Evolutionary conservation across 2,329 filamentous ascomycete genomes (phyloP).

Genomic region (Plectosphaerella plurivora): DNA sequence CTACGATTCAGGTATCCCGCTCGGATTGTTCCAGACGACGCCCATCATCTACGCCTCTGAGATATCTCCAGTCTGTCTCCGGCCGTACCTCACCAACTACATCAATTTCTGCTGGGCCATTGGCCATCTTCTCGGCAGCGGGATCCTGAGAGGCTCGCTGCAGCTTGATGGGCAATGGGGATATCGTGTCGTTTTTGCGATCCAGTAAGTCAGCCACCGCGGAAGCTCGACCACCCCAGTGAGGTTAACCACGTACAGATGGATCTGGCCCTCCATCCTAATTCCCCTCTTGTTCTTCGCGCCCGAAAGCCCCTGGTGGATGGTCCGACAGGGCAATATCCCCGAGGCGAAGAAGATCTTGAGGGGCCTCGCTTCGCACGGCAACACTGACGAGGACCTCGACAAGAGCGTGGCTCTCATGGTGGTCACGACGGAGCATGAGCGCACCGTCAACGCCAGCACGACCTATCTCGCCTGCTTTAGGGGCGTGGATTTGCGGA

Average conservation of each 20-base stretch:
- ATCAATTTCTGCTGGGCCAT: slow-evolving; percentile 47
- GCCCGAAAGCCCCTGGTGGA: slow-evolving; percentile 38
- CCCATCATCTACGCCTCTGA: slow-evolving; percentile 45
- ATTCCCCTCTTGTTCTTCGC: slow-evolving; percentile 20
- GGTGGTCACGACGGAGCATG: neutral
- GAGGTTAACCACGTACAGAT: slow-evolving; percentile 14
- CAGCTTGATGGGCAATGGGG: slow-evolving; percentile 32
- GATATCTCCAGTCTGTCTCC: slow-evolving; percentile 36
- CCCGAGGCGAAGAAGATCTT: slow-evolving; percentile 26
- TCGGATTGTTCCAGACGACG: slow-evolving; percentile 41
- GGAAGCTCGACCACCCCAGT: neutral
- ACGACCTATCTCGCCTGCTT: slow-evolving; percentile 39
- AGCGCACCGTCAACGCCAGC: neutral
- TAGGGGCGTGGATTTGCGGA: slow-evolving; percentile 38
- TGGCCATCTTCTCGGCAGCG: slow-evolving; percentile 41
- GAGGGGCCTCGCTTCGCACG: slow-evolving; percentile 16
- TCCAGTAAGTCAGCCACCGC: slow-evolving; percentile 24
- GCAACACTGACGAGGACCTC: slow-evolving; percentile 19
- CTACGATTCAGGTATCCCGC: slow-evolving; percentile 34
- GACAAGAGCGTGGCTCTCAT: neutral
- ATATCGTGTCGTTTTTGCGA: slow-evolving; percentile 42
- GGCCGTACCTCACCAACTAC: slow-evolving; percentile 39
- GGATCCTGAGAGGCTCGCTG: slow-evolving; percentile 34
- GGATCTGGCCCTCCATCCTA: slow-evolving; percentile 42
- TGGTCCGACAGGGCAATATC: slow-evolving; percentile 27